phyloP scores from a whole-genome alignment of 2,329 filamentous ascomycete genomes.

The Penicillium nordicum region DNA sequence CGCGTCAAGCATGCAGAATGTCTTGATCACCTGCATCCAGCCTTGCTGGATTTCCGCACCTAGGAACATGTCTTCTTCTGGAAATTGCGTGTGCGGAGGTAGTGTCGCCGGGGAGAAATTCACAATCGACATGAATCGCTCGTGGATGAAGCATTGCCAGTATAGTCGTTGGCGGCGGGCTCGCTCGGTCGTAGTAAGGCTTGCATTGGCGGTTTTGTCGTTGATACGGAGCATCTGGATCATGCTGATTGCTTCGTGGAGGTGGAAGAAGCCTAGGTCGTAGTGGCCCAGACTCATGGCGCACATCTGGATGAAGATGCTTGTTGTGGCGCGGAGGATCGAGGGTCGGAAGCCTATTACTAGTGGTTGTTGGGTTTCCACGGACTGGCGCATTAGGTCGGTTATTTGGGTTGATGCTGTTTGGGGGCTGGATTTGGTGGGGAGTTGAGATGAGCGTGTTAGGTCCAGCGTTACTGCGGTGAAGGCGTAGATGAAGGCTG shows the following conservation, averaged over 20 bases:
- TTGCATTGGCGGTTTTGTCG: conserved; percentile 34
- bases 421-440: conserved; percentile 13
- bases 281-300: conserved; percentile 49
- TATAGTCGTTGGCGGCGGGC: conserved; percentile 50
- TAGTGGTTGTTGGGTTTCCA: conserved; percentile 37
- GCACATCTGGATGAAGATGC: conserved; percentile 53
- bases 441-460: conserved; percentile 22
- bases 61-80: conserved; percentile 36
- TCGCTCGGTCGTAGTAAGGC: conserved; percentile 36
- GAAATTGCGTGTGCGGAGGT: conserved; percentile 38
- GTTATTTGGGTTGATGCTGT: conserved; percentile 26
- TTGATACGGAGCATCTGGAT: conserved; percentile 47
- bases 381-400: conserved; percentile 32
- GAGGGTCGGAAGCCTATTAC: conserved; percentile 41
- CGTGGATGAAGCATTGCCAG: conserved; percentile 57
- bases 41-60: conserved; percentile 41
- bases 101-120: conserved; percentile 47
- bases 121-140: conserved; percentile 54
- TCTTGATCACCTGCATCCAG: conserved; percentile 46
- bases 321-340: conserved; percentile 50
- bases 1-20: conserved; percentile 45
- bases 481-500: conserved; percentile 46
- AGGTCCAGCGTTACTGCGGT: conserved; percentile 47
- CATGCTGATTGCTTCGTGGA: conserved; percentile 50
- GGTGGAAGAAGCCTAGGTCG: conserved; percentile 50